A percentile compares a stretch with the other conserved stretches of the same genome.
These are phyloP conservation scores for Pythium aquatile DNA, from an alignment of 352 stramenopile species.

Conservation along the genomic window DNA sequence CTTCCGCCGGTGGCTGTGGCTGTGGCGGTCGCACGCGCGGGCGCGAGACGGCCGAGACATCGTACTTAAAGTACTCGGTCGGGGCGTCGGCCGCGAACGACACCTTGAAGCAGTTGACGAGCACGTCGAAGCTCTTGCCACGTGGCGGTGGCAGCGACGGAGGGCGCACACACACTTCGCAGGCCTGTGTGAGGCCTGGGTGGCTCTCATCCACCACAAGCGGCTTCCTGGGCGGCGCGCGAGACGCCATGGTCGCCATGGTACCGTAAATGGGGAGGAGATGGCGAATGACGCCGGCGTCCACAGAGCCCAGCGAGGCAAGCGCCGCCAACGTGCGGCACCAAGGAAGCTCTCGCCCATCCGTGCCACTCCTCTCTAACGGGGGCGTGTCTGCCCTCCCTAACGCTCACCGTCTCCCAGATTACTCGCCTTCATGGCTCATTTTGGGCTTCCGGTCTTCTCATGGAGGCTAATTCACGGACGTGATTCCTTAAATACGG, in stretches of 20 bases:
- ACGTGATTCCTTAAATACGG: neutral
- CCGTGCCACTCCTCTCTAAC: neutral
- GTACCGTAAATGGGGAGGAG: neutral
- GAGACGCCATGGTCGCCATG: neutral
- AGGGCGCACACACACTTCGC: neutral
- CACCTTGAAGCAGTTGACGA: conserved; percentile 17
- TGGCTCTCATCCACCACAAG: neutral
- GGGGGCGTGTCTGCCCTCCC: neutral
- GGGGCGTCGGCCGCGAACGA: neutral
- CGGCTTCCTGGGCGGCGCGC: neutral
- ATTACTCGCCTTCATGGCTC: neutral
- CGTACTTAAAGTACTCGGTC: conserved; percentile 22
- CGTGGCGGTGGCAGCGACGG: no score
- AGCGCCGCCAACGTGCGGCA: neutral
- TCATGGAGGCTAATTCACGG: neutral
- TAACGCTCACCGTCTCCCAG: neutral
- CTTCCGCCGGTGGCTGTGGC: neutral
- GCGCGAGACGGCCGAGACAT: conserved; percentile 1
- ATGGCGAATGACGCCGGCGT: neutral
- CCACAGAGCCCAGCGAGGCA: neutral
- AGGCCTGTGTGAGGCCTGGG: neutral
- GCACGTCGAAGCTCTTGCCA: neutral
- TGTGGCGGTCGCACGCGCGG: neutral
- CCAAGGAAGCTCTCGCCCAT: neutral
- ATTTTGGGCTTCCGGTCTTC: neutral